Conservation (phyloP, 768 basidiomycete species). For the Sarcomyxa edulis region DNA sequence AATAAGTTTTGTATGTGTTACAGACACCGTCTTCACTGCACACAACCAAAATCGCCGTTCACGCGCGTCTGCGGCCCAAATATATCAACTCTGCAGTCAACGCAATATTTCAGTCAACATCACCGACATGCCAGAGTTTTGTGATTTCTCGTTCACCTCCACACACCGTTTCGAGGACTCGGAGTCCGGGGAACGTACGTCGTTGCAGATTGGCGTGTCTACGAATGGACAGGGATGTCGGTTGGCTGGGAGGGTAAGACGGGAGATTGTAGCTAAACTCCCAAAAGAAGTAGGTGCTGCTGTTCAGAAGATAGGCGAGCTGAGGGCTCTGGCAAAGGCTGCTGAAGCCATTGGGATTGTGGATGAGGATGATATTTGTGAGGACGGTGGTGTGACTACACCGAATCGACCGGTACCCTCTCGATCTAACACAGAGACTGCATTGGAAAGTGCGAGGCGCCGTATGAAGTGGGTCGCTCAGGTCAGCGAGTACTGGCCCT, state of each 20-base stretch:
- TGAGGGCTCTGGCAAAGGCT: constrained; percentile 53
- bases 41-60: constrained; percentile 36
- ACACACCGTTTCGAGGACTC: constrained; percentile 74
- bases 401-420: constrained; percentile 69
- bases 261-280: constrained; percentile 77
- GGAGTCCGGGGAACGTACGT: constrained; percentile 34
- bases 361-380: constrained; percentile 39
- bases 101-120: constrained; percentile 75
- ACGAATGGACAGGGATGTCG: constrained; percentile 92
- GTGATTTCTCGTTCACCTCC: constrained; percentile 86
- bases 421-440: constrained; percentile 32
- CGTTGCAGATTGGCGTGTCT: constrained; percentile 76
- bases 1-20: constrained; percentile 63
- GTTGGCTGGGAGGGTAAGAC: constrained; percentile 68
- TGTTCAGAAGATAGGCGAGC: constrained; percentile 63
- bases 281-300: constrained; percentile 72
- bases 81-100: constrained; percentile 49
- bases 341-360: constrained; percentile 16
- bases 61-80: constrained; percentile 46
- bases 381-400: constrained; percentile 49
- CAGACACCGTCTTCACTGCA: constrained; percentile 60
- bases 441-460: constrained; percentile 45
- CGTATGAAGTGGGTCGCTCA: constrained; percentile 93
- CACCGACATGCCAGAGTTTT: constrained; percentile 81
- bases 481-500: constrained; percentile 94